Evolutionary conservation across 208 protist species (phyloP).

Genomic region (Leishmania mexicana): DNA sequence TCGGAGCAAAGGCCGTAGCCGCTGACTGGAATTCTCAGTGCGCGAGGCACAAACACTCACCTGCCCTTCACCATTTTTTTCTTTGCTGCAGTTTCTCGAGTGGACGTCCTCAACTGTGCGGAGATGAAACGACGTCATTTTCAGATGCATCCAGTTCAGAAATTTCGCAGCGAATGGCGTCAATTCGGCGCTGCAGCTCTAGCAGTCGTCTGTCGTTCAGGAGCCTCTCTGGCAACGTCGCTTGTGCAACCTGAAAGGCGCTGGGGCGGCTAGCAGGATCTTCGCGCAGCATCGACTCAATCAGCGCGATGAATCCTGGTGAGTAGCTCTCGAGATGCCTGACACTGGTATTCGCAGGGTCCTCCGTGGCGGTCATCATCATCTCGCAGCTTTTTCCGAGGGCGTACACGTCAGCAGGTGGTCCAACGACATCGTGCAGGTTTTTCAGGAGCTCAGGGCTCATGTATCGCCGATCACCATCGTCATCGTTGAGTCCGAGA

Average conservation of each 20-base stretch:
- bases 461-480: constrained; percentile 86
- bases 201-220: neutral
- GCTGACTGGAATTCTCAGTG: no score
- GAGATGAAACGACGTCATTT: neutral
- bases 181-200: constrained; percentile 18
- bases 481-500: constrained; percentile 77
- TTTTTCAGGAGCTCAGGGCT: constrained; percentile 60
- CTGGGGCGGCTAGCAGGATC: constrained; percentile 38
- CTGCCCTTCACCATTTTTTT: neutral
- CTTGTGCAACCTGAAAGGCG: constrained; percentile 49
- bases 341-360: constrained; percentile 30
- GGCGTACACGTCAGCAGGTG: constrained; percentile 85
- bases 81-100: no score
- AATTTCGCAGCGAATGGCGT: constrained; percentile 9
- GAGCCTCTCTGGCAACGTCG: constrained; percentile 26
- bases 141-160: constrained; percentile 3
- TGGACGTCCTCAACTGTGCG: neutral
- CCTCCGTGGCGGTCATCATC: constrained; percentile 44
- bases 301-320: constrained; percentile 27
- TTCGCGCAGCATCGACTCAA: constrained; percentile 44
- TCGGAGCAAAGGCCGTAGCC: neutral
- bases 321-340: constrained; percentile 34
- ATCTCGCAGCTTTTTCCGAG: constrained; percentile 87
- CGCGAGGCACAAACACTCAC: no score
- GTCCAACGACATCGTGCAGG: constrained; percentile 29